phyloP scores from a whole-genome alignment of 1,139 yeast genomes.

The Taiozyma sp. region DNA sequence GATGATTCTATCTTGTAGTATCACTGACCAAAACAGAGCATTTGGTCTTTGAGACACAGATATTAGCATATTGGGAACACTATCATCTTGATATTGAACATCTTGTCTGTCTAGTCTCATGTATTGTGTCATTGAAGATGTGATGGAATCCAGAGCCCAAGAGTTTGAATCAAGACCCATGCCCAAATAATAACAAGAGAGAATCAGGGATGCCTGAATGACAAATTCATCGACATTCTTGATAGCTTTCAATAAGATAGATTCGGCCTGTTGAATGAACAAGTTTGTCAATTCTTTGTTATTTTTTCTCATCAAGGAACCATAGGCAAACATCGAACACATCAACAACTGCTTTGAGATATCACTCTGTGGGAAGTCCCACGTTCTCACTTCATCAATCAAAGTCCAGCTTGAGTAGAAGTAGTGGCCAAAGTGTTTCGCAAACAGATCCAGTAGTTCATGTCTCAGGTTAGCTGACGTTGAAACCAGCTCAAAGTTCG shows the following conservation, averaged over 20 bases:
- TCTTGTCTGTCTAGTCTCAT: conserved; percentile 14
- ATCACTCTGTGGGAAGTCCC: conserved; percentile 16
- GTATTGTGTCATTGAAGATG: conserved; percentile 16
- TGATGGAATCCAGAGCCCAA: conserved; percentile 20
- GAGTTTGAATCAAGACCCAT: conserved; percentile 18
- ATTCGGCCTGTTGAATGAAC: conserved; percentile 12
- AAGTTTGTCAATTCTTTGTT: conserved; percentile 6
- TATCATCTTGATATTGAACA: neutral
- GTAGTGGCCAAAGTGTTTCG: conserved; percentile 14
- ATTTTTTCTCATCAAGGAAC: conserved; percentile 8
- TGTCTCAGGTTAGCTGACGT: conserved; percentile 3
- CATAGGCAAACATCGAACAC: conserved; percentile 16
- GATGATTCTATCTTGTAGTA: conserved; percentile 20
- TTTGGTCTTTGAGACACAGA: conserved; percentile 7
- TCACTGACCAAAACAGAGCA: conserved; percentile 25
- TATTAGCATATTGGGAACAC: neutral
- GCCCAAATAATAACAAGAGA: conserved; percentile 17
- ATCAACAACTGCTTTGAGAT: conserved; percentile 15
- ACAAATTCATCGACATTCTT: conserved; percentile 11
- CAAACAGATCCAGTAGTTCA: conserved; percentile 10
- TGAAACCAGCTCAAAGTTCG: conserved; percentile 7
- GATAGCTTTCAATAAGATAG: conserved; percentile 12
- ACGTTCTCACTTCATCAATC: conserved; percentile 11
- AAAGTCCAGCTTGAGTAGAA: conserved; percentile 11
- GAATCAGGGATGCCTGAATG: conserved; percentile 11